Conservation (phyloP, 2,329 filamentous ascomycete species). For the Tolypocladium guangdongense region DNA sequence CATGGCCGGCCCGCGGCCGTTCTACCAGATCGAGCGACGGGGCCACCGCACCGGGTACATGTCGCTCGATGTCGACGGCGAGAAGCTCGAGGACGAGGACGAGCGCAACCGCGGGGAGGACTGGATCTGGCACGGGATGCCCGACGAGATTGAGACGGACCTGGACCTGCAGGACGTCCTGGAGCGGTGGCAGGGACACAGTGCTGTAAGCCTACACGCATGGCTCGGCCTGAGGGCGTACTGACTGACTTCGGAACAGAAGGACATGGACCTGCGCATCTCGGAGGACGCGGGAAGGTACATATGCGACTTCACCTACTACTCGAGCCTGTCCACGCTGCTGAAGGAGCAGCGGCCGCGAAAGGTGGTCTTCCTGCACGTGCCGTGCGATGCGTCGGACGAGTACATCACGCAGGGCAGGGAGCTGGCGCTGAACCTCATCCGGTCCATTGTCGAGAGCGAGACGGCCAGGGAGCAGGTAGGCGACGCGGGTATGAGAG, state of each 20-base stretch:
- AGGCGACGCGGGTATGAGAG: not conserved
- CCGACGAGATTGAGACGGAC: conserved; percentile 44
- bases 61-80: conserved; percentile 58
- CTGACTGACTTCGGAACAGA: conserved; percentile 14
- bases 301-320: conserved; percentile 72
- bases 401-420: conserved; percentile 35
- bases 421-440: conserved; percentile 42
- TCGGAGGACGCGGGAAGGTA: conserved; percentile 63
- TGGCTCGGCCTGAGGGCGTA: not conserved
- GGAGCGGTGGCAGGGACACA: conserved; percentile 39
- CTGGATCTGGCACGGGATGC: conserved; percentile 45
- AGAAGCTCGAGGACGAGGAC: conserved; percentile 40
- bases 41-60: conserved; percentile 64
- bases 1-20: conserved; percentile 54
- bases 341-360: conserved; percentile 32
- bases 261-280: conserved; percentile 38
- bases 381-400: conserved; percentile 49
- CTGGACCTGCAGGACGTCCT: conserved; percentile 48
- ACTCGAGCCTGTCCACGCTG: conserved; percentile 51
- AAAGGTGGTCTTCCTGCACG: conserved; percentile 60
- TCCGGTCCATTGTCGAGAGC: conserved; percentile 45
- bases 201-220: conserved; percentile 30
- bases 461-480: conserved; percentile 20
- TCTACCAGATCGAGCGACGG: conserved; percentile 61
- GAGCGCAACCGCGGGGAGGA: conserved; percentile 35